Conservation (phyloP, 2,329 filamentous ascomycete genomes). For the Calonectria honghensis region DNA sequence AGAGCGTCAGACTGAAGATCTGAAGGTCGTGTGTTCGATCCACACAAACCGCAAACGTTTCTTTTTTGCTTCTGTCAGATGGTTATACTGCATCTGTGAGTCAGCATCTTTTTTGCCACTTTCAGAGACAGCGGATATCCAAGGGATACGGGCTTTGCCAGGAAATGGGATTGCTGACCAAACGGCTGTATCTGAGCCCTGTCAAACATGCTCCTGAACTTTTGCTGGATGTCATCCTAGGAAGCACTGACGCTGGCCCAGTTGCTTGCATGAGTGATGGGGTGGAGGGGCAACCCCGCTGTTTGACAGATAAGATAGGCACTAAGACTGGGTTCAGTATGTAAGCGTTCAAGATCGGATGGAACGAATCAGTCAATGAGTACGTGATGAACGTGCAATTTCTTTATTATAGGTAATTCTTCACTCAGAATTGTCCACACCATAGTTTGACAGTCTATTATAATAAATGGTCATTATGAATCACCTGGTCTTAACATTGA, state of each 20-base stretch:
- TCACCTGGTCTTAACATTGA: too few species aligned
- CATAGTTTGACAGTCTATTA: neutral
- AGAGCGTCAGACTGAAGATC: constrained; percentile 53
- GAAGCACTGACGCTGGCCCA: neutral
- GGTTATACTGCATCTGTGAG: neutral
- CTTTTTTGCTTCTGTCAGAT: constrained; percentile 40
- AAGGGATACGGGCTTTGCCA: neutral
- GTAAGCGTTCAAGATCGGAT: neutral
- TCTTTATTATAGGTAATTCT: neutral
- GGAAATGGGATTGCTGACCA: neutral
- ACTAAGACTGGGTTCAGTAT: neutral
- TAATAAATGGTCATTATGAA: neutral
- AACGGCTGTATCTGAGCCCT: neutral
- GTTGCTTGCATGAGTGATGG: neutral
- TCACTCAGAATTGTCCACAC: neutral
- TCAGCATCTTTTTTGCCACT: neutral
- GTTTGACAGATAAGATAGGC: neutral
- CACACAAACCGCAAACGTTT: constrained; percentile 53
- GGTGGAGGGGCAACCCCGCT: neutral
- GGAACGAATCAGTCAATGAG: neutral
- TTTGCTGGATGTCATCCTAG: neutral
- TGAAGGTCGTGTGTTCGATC: constrained; percentile 58
- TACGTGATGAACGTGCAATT: neutral
- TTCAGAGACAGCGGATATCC: neutral
- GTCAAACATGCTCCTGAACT: neutral